Evolutionary conservation across 169 alveolate species (phyloP), one percentile per base, ranked within the genome.

Genomic region (Cyclospora cayetanensis): DNA sequence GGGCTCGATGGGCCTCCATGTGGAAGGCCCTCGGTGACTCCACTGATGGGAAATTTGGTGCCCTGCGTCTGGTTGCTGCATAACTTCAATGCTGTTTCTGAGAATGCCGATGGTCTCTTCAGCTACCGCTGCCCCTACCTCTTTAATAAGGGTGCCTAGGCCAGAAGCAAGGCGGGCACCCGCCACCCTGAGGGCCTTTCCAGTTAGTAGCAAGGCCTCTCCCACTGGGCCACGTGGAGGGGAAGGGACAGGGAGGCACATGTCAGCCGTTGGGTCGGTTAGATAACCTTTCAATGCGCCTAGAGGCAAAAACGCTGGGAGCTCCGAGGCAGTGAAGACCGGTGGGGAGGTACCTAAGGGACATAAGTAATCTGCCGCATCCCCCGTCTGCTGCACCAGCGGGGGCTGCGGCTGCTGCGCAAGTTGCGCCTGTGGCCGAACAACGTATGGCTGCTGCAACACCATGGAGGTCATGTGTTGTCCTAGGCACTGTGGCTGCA

Each of bases 151-250:
- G 31, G 84, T 5, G 42, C 84, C 84, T 3, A 72, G 35, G 11
- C 84, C 63, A 4, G 37, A 72, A 3, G 84, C 84, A 22, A 72
- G 84, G 39, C 37, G 60, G 63, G 60, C 84, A 7, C 84, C 84
- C 5, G 84, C 84, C 1, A 39, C 84, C 35, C 3, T 72, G 35
- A 72, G 84, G 3, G 37, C 84, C 31, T 41, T 72, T 11, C 63
- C 63, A 18, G 84, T 72, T 2, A 72, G 84, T 22, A 35, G 12
- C 12, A 72, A 60, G 60, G 84, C 84, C 37, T 35, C 39, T 12
- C 39, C 31, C 39, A 72, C 39, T 1, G 41, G 41, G 20, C 65
- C 35, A 15, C 60, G 7, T 11, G n/a, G 60, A 37, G 84, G 63
- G 63, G 46, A 12, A 34, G 60, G 15, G 60, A 55, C 3, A 63